phyloP scores from a whole-genome alignment of 805 yeast species.

The Spathaspora passalidarum region DNA sequence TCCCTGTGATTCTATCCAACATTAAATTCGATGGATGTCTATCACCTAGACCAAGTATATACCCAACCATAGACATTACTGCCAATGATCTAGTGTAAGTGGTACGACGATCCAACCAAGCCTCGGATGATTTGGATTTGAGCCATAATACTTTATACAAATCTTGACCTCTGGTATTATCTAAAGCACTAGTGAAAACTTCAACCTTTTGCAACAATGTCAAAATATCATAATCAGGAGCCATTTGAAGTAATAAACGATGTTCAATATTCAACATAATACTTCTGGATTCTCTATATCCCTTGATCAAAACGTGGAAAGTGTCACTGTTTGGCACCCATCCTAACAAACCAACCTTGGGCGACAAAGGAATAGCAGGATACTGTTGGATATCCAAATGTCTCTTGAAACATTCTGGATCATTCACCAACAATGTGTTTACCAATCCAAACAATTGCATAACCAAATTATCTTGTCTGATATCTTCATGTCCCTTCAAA shows the following conservation, averaged over 20 bases:
- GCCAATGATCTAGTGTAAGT: conserved; percentile 95
- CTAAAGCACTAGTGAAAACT: conserved; percentile 92
- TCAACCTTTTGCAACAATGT: conserved; percentile 91
- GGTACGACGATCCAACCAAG: conserved; percentile 96
- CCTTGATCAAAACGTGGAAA: conserved; percentile 87
- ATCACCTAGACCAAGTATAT: conserved; percentile 94
- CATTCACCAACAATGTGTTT: conserved; percentile 82
- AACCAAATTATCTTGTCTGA: conserved; percentile 93
- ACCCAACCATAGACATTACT: conserved; percentile 98
- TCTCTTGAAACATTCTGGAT: conserved; percentile 93
- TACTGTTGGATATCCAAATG: conserved; percentile 90
- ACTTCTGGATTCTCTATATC: conserved; percentile 88
- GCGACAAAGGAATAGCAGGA: conserved; percentile 94
- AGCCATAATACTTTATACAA: conserved; percentile 94
- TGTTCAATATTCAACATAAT: conserved; percentile 90
- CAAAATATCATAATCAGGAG: conserved; percentile 90
- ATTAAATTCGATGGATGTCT: conserved; percentile 96
- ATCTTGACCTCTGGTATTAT: conserved; percentile 95
- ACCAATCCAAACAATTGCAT: conserved; percentile 97
- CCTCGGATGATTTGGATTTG: conserved; percentile 91
- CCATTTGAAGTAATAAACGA: conserved; percentile 95
- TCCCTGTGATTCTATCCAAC: conserved; percentile 93
- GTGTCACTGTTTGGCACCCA: conserved; percentile 99
- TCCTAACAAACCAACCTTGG: conserved; percentile 92
- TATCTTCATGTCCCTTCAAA: conserved; percentile 96